These are phyloP conservation scores for Ophiosphaerella herpotricha DNA, from an alignment of 2,329 filamentous ascomycete genomes.

Conservation along the genomic window DNA sequence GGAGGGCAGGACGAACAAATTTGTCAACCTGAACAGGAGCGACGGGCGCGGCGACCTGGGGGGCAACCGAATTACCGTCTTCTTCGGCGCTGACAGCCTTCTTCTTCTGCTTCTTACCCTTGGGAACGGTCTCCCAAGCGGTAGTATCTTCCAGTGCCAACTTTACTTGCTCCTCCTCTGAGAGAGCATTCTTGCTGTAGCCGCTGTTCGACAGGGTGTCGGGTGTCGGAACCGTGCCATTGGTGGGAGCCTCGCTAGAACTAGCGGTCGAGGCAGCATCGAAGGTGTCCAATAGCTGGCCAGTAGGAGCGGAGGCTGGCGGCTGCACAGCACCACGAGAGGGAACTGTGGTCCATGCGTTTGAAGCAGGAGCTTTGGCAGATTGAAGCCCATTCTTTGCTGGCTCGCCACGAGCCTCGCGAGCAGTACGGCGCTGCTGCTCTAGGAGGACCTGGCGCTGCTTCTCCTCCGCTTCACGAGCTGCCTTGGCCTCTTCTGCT, in stretches of 20 bases:
- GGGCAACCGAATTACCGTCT: conserved; percentile 23
- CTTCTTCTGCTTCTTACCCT: conserved; percentile 59
- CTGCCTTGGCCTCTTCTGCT: conserved; percentile 76
- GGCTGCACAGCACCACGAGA: conserved; percentile 28
- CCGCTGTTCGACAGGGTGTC: conserved; percentile 16
- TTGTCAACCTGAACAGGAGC: conserved; percentile 25
- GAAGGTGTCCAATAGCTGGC: conserved; percentile 56
- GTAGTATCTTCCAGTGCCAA: conserved; percentile 55
- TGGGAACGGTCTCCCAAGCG: conserved; percentile 65
- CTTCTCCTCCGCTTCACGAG: conserved; percentile 77
- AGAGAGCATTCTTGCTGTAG: conserved; percentile 24
- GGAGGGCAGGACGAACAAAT: conserved; percentile 17
- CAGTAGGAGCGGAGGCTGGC: conserved; percentile 24
- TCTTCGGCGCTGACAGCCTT: conserved; percentile 55
- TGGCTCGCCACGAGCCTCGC: conserved; percentile 79
- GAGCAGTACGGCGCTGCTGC: conserved; percentile 79
- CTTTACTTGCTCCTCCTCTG: conserved; percentile 66
- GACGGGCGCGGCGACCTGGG: conserved; percentile 19
- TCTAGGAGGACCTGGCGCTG: conserved; percentile 77
- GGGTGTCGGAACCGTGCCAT: conserved; percentile 48
- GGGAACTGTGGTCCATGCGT: conserved; percentile 57
- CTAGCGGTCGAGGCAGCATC: conserved; percentile 50
- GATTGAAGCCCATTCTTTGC: conserved; percentile 74
- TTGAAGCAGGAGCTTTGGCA: conserved; percentile 53
- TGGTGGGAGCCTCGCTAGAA: conserved; percentile 45